Percentiles rank a stretch among this genome's conserved stretches.
Conservation (phyloP, 805 yeast species). For the Torulaspora franciscae region DNA sequence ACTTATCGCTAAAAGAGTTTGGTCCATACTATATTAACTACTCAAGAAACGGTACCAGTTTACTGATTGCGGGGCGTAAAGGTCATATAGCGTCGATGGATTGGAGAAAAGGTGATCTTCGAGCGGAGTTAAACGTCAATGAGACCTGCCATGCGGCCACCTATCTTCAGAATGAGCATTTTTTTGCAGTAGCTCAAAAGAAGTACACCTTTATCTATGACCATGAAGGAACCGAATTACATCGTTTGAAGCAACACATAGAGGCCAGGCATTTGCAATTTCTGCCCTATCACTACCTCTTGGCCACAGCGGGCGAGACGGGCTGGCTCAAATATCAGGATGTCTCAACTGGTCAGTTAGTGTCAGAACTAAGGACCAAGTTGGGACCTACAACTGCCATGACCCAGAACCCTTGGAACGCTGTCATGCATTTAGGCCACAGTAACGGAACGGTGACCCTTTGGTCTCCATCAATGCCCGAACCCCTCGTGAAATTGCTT, state of each 20-base stretch:
- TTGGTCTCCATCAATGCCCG: constrained; percentile 87
- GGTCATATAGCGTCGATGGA: constrained; percentile 96
- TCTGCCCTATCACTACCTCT: constrained; percentile 84
- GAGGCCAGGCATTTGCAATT: constrained; percentile 81
- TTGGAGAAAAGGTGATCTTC: constrained; percentile 83
- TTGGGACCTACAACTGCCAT: constrained; percentile 85
- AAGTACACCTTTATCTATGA: constrained; percentile 91
- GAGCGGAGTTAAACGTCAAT: constrained; percentile 75
- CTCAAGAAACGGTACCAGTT: constrained; percentile 79
- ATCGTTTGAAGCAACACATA: constrained; percentile 82
- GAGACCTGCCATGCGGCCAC: constrained; percentile 91
- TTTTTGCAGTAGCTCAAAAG: constrained; percentile 94
- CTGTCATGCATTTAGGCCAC: constrained; percentile 90
- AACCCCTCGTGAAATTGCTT: constrained; percentile 78
- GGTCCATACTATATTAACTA: constrained; percentile 86
- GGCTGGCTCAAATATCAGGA: constrained; percentile 91
- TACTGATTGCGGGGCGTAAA: constrained; percentile 79
- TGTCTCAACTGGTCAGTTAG: constrained; percentile 85
- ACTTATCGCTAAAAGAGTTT: constrained; percentile 63
- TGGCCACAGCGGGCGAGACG: constrained; percentile 84
- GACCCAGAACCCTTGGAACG: constrained; percentile 94
- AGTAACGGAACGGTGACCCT: constrained; percentile 86
- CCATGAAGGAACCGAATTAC: constrained; percentile 85
- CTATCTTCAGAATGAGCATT: constrained; percentile 87
- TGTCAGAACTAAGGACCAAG: constrained; percentile 78